Evolutionary conservation across 1,139 yeast species (phyloP).

Genomic region (Hansenula lynferdii): DNA sequence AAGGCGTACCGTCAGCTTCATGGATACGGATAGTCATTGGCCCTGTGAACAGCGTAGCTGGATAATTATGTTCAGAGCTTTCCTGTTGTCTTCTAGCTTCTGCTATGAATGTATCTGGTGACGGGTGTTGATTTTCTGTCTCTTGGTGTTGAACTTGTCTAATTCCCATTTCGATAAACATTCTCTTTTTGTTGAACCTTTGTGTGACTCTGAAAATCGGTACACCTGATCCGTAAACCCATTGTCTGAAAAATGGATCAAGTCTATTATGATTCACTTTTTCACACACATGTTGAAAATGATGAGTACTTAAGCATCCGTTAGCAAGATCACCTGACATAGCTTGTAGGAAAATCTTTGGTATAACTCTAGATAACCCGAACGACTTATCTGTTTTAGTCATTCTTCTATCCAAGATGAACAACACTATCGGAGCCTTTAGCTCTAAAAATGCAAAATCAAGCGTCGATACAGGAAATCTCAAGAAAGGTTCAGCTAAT

Average conservation of each 20-base stretch:
- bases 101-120: conserved; percentile 31
- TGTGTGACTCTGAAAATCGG: conserved; percentile 89
- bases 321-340: conserved; percentile 90
- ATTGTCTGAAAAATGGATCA: conserved; percentile 82
- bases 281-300: conserved; percentile 90
- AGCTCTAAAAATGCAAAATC: conserved; percentile 63
- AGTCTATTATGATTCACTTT: conserved; percentile 85
- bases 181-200: conserved; percentile 86
- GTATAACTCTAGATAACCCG: conserved; percentile 87
- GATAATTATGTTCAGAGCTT: conserved; percentile 10
- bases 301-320: conserved; percentile 74
- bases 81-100: conserved; percentile 29
- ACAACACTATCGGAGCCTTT: conserved; percentile 83
- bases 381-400: conserved; percentile 93
- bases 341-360: conserved; percentile 87
- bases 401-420: conserved; percentile 86
- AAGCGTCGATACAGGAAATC: conserved; percentile 60
- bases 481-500: conserved; percentile 58
- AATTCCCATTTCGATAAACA: conserved; percentile 92
- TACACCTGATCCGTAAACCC: conserved; percentile 89
- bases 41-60: conserved; percentile 65
- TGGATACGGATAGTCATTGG: conserved; percentile 97
- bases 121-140: conserved; percentile 42
- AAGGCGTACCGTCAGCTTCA: conserved; percentile 99
- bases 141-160: conserved; percentile 82